Base-by-base conservation (phyloP, 306 rosid species). In the Betula pendula region DNA sequence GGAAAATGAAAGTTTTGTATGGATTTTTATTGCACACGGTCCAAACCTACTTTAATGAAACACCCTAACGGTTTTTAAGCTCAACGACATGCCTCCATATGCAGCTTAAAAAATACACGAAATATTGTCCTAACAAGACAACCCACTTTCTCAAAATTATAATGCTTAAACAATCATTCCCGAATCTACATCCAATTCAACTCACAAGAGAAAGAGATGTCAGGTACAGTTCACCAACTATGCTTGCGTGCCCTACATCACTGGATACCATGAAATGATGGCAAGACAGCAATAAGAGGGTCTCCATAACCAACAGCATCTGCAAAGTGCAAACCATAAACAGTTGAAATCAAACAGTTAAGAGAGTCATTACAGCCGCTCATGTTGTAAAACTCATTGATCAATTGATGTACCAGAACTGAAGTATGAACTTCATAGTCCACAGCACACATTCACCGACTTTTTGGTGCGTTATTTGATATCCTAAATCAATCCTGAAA, bases 261-360 rank as follows among this genome's bases (percentile, higher is more conserved):
- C 73, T 84, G 40, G 78, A 92, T 92, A 71, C 89, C 96, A 45
- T 87, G 96, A 74, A 96, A 96, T 19, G 96, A 83, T 17, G 99
- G 98, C 90, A 91, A 86, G 83, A 96, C 87, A 17, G 99, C 98
- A 17, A 93, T 49, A 24, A 96, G 89, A 9, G 96, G 89, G 45
- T 96, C 99, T 70, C 97, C 99, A 16, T 77, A 96, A 75, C 99
- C 99, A 87, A 93, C 92, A 17, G 96, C 90, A 66, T 96, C 99
- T 96, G 97, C 72, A 74, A 81, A 85, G 72, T 93, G 94, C 72
- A 74, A 83, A 85, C 74, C 82, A 85, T 58, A 75, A 14, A 76
- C 22, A 81, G 49, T 55, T 38, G 17, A 68, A 68, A 48, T 24
- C 50, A 72, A 56, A 33, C 35, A 43, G 6, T 62, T 72, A 80